Conservation (phyloP, 768 basidiomycete species). For the Cantharellus anzutake region DNA sequence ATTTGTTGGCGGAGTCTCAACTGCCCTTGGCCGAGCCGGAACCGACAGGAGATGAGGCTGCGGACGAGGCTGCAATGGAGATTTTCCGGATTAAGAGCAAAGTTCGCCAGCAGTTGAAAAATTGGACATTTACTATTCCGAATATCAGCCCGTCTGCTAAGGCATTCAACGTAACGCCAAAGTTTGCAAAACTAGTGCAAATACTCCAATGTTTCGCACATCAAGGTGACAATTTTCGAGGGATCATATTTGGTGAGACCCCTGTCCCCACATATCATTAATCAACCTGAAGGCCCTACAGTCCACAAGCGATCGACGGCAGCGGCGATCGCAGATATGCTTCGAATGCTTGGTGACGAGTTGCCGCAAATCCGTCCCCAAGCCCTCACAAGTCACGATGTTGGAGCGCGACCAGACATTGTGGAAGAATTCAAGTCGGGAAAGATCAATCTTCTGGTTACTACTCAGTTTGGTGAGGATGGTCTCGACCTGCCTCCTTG, state of each 20-base stretch:
- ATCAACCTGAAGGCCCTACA: constrained; percentile 12
- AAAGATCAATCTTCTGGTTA: constrained; percentile 41
- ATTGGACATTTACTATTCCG: constrained; percentile 47
- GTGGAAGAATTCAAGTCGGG: constrained; percentile 33
- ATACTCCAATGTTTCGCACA: constrained; percentile 35
- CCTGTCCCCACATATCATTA: neutral
- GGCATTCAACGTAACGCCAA: constrained; percentile 49
- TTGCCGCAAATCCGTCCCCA: constrained; percentile 37
- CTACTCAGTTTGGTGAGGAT: constrained; percentile 40
- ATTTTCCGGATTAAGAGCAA: neutral
- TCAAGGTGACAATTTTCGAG: constrained; percentile 40
- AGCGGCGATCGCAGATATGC: constrained; percentile 35
- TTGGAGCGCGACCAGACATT: constrained; percentile 27
- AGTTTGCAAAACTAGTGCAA: constrained; percentile 42
- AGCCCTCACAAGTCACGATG: constrained; percentile 19
- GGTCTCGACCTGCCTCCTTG: constrained; percentile 33
- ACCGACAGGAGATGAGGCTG: constrained; percentile 11
- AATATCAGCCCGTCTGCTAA: constrained; percentile 35
- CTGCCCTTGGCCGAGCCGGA: neutral
- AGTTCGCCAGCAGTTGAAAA: constrained; percentile 27
- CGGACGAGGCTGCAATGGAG: constrained; percentile 13
- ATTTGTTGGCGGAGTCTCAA: constrained; percentile 21
- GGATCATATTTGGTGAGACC: constrained; percentile 39
- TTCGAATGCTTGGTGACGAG: constrained; percentile 33
- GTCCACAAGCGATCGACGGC: constrained; percentile 37